Percentiles rank a stretch among this genome's conserved stretches.
phyloP scores from a whole-genome alignment of 768 basidiomycete genomes.

The Mycena galericulata region DNA sequence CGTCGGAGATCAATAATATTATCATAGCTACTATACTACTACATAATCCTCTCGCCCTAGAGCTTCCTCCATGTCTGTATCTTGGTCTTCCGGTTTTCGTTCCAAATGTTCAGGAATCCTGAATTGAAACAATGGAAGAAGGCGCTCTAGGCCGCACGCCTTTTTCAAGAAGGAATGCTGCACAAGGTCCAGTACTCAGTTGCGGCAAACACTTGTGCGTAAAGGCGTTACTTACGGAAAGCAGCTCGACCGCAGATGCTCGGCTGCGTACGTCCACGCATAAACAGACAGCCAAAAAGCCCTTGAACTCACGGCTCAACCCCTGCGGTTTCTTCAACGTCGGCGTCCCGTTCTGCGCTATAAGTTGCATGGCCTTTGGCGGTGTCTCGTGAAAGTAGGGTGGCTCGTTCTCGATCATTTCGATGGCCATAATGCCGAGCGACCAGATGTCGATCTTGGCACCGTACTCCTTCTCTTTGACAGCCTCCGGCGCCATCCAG shows the following conservation, averaged over 20 bases:
- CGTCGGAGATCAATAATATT: too few relatives aligned
- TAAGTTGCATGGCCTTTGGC: slow-evolving; percentile 93
- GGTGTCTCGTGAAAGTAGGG: slow-evolving; percentile 97
- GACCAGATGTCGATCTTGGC: slow-evolving; percentile 98
- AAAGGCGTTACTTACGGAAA: slow-evolving; percentile 83
- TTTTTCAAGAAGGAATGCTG: slow-evolving; percentile 96
- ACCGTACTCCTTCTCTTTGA: slow-evolving; percentile 97
- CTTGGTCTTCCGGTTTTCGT: too few relatives aligned
- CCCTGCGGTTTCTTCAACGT: slow-evolving; percentile 96
- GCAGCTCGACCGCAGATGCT: slow-evolving; percentile 88
- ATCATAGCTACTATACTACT: too few relatives aligned
- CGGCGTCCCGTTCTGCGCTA: slow-evolving; percentile 98
- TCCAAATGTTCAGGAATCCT: too few relatives aligned
- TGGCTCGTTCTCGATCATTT: slow-evolving; percentile 99
- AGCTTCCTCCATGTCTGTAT: too few relatives aligned
- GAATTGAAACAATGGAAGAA: slow-evolving; percentile 89
- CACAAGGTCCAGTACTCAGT: slow-evolving; percentile 27
- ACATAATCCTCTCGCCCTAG: too few relatives aligned
- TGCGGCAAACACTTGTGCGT: neutral
- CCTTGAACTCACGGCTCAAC: slow-evolving; percentile 92
- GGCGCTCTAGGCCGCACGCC: slow-evolving; percentile 82
- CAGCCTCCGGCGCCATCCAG: slow-evolving; percentile 99
- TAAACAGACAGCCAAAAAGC: slow-evolving; percentile 97
- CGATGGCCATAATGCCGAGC: slow-evolving; percentile 97
- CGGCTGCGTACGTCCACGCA: slow-evolving; percentile 97